Base-by-base conservation (phyloP, 345 rosid genomes). In the Syzygium jambos region DNA sequence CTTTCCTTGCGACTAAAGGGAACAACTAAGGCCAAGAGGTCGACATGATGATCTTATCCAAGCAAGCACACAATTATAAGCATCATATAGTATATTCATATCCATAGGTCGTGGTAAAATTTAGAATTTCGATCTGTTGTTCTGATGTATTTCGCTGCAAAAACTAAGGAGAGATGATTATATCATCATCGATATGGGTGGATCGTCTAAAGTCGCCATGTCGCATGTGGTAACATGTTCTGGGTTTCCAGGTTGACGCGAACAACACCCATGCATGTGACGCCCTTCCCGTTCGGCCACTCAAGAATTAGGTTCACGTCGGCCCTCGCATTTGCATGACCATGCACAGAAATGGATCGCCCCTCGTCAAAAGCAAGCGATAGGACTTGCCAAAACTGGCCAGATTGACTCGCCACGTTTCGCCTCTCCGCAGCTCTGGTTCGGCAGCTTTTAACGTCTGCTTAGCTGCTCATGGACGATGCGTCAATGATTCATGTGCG, bases 261-360 rank as follows among this genome's bases (percentile, higher is more conserved):
- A 61, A 86, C 30, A 87, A 49, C 52, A 49, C 52, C 65, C 17
- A 56, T 89, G 91, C 91, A 91, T 59, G 93, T 90, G 93, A 88
- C 88, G 87, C 86, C 86, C 86, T 89, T 89, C 87, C 93, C 46
- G 84, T 83, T 46, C 25, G 84, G 53, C 85, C 84, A 43, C 84
- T 61, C 86, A 90, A 89, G 90, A 89, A 92, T 92, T 94, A 92
- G 95, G 97, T 91, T 88, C 86, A 89, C 89, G 96, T 93, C 92
- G 87, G 89, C 87, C 59, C 88, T 92, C 90, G 87, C 88, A 78
- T 89, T 91, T 89, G 92, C 90, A 89, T 89, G 93, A 92, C 86
- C 89, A 92, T 91, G 91, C 91, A 91, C 91, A 78, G 89, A 91
- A 89, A 86, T 91, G 91, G 93, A 86, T 88, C 90, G 68, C 9